A percentile compares a stretch with the other conserved stretches of the same genome.
Conservation (phyloP, 495 filamentous ascomycete species). For the Talaromyces wortmannii region DNA sequence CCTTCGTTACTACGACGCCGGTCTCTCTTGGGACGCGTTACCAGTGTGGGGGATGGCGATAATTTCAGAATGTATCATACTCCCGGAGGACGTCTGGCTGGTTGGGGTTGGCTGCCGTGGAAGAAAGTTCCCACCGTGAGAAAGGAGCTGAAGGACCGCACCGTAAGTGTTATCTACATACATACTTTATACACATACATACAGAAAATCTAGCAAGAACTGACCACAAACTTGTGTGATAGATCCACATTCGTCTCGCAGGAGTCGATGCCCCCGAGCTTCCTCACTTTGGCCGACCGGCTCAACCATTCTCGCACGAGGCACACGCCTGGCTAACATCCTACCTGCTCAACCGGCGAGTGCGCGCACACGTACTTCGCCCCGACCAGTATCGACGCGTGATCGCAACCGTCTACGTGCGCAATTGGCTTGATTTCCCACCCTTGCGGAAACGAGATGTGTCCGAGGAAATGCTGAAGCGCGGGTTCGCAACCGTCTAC, state of each 20-base stretch:
- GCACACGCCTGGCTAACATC: conserved; percentile 69
- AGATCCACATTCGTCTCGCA: conserved; percentile 80
- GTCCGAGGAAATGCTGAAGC: conserved; percentile 79
- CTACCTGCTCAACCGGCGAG: conserved; percentile 65
- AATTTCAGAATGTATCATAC: conserved; percentile 92
- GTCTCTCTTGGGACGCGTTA: conserved; percentile 76
- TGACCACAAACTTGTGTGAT: neutral
- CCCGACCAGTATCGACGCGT: conserved; percentile 90
- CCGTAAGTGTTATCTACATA: conserved; percentile 44
- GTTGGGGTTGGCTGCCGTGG: conserved; percentile 85
- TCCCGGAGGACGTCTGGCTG: conserved; percentile 75
- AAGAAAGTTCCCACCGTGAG: conserved; percentile 62
- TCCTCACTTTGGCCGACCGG: conserved; percentile 83
- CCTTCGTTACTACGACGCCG: conserved; percentile 59
- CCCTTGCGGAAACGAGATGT: conserved; percentile 66
- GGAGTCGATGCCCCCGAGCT: conserved; percentile 90
- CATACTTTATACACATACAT: neutral
- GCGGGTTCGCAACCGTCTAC: conserved; percentile 81
- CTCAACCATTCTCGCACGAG: conserved; percentile 76
- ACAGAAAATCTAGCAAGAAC: too few species aligned
- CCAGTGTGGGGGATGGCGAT: conserved; percentile 93
- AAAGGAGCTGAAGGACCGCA: conserved; percentile 64
- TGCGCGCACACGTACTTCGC: conserved; percentile 72
- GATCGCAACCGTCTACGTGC: conserved; percentile 77
- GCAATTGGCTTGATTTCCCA: conserved; percentile 49